Evolutionary conservation across 73 alveolate genomes (phyloP).

Genomic region (Tetrahymena borealis): DNA sequence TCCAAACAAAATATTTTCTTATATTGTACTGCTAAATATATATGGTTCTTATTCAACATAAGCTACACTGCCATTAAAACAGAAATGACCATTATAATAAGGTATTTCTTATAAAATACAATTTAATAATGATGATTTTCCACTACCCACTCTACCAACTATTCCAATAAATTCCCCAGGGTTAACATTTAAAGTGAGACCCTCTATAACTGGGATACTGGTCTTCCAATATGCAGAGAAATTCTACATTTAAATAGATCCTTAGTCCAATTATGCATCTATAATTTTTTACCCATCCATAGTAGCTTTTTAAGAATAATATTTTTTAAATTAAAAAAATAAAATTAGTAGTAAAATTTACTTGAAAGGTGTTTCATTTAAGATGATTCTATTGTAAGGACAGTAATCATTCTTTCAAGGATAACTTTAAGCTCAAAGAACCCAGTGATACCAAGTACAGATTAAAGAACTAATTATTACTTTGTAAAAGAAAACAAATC

Average conservation of each 20-base stretch:
- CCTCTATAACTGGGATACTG: background rate
- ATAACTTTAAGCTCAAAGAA: background rate
- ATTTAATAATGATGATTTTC: slow-evolving; percentile 39
- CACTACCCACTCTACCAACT: slow-evolving; percentile 60
- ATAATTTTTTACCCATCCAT: background rate
- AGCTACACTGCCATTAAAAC: background rate
- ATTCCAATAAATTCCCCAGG: slow-evolving; percentile 10
- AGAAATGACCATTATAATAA: background rate
- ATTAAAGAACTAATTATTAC: background rate
- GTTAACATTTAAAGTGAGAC: slow-evolving; percentile 18
- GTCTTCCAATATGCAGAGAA: background rate
- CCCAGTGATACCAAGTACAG: background rate
- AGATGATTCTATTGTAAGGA: background rate
- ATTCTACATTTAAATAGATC: background rate
- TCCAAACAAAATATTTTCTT: slow-evolving; percentile 28
- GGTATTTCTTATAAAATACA: slow-evolving; percentile 43
- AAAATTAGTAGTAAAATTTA: background rate
- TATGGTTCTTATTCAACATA: background rate
- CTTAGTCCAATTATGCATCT: background rate
- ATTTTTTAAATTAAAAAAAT: too few relatives aligned
- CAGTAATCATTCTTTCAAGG: background rate
- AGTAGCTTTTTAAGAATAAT: background rate
- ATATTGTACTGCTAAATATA: background rate
- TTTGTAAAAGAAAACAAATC: background rate
- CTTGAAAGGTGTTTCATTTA: background rate